Percentiles rank a stretch among this genome's conserved stretches.
These are phyloP conservation scores for Hygrocybe coccinea DNA, from an alignment of 768 basidiomycete species.

Conservation along the genomic window DNA sequence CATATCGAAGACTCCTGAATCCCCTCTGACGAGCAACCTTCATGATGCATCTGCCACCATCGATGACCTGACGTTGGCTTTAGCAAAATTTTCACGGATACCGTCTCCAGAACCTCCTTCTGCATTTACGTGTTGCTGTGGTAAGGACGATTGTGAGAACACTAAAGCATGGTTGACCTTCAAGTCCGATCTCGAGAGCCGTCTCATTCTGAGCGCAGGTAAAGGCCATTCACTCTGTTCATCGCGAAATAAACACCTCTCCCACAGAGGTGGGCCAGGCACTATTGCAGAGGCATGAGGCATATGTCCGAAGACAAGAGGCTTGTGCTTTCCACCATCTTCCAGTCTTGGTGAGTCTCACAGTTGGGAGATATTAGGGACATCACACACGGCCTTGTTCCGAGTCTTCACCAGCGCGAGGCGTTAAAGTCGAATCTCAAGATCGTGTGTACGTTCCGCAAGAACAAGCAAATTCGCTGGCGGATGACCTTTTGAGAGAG, in stretches of 20 bases:
- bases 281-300: slow-evolving; percentile 79
- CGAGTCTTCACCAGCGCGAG: neutral
- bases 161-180: slow-evolving; percentile 56
- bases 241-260: slow-evolving; percentile 4
- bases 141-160: slow-evolving; percentile 59
- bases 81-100: slow-evolving; percentile 66
- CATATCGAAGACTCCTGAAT: slow-evolving; percentile 45
- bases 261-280: slow-evolving; percentile 85
- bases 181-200: slow-evolving; percentile 68
- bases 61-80: slow-evolving; percentile 72
- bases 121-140: slow-evolving; percentile 59
- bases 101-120: slow-evolving; percentile 66
- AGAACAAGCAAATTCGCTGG: slow-evolving; percentile 13
- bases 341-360: neutral
- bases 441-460: neutral
- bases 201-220: slow-evolving; percentile 85
- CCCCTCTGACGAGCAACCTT: slow-evolving; percentile 47
- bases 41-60: slow-evolving; percentile 57
- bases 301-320: slow-evolving; percentile 72
- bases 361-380: neutral
- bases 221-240: slow-evolving; percentile 22
- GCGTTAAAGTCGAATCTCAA: neutral
- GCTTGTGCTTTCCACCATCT: slow-evolving; percentile 29
- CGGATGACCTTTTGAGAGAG: slow-evolving; percentile 45
- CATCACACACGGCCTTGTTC: slow-evolving; percentile 2